phyloP scores from a whole-genome alignment of 2,329 filamentous ascomycete species.

The Geosmithia putterillii region DNA sequence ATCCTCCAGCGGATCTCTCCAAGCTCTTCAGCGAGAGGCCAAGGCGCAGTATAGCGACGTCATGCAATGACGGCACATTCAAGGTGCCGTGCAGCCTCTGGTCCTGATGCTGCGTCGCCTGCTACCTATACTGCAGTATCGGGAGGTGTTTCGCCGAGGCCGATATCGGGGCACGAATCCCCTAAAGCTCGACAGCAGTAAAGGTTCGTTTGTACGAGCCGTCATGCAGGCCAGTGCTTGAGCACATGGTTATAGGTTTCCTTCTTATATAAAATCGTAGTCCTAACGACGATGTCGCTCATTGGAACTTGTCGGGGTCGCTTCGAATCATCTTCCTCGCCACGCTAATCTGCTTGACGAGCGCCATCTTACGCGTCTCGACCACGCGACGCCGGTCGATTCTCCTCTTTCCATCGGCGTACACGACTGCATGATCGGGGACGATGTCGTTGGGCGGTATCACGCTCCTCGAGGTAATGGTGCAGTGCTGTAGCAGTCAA shows the following conservation, averaged over 20 bases:
- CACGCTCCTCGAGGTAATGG: constrained; percentile 51
- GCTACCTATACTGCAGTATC: not conserved
- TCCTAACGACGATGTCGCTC: not conserved
- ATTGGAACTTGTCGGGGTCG: constrained; percentile 5
- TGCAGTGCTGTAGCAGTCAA: constrained; percentile 47
- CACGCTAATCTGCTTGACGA: constrained; percentile 57
- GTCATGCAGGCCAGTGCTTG: no score
- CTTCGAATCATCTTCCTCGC: constrained; percentile 54
- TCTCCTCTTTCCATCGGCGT: constrained; percentile 47
- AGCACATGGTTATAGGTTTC: no score
- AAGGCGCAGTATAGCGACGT: no score
- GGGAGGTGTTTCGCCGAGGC: not conserved
- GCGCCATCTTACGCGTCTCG: constrained; percentile 49
- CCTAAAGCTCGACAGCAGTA: not conserved
- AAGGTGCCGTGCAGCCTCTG: no score
- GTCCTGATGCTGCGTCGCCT: not conserved
- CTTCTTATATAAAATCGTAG: not conserved
- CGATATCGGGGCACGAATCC: not conserved
- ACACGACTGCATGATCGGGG: constrained; percentile 58
- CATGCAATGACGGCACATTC: no score
- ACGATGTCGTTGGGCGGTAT: constrained; percentile 45
- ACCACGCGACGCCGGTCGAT: constrained; percentile 47
- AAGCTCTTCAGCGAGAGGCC: no score
- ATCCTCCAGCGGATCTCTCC: no score
- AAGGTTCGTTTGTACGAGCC: not conserved